Conservation (phyloP, 176 grass and related monocot species). For the Ampelocalamus luodianensis region DNA sequence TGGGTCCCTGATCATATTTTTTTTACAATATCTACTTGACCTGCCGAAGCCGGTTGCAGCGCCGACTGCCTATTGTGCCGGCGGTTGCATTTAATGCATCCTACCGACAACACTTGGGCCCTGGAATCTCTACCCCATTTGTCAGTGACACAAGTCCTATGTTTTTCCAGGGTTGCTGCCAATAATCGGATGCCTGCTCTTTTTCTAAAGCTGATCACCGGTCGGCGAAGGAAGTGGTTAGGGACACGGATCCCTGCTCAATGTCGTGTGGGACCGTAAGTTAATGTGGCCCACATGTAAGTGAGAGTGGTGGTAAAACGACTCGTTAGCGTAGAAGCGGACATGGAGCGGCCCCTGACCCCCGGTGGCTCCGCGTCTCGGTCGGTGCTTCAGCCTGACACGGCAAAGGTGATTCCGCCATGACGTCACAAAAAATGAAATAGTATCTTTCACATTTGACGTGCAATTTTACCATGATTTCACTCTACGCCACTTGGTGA, state of each 20-base stretch:
- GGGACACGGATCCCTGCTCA: no score
- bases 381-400: no score
- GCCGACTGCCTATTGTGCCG: neutral
- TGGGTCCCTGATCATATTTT: neutral
- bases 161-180: neutral
- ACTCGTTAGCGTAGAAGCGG: no score
- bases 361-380: no score
- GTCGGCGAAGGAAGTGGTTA: no score
- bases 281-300: neutral
- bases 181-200: neutral
- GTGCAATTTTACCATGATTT: no score
- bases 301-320: neutral
- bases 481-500: no score
- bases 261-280: neutral
- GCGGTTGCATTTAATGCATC: neutral
- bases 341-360: no score
- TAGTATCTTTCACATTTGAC: no score
- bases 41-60: neutral
- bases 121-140: rapidly evolving
- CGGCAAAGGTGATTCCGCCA: no score
- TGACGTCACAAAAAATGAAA: no score
- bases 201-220: constrained; percentile 24
- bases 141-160: neutral
- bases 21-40: constrained; percentile 23
- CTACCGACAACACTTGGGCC: neutral